Base-by-base conservation (phyloP, 1,284 basidiomycete species). In the Porodaedalea pini region DNA sequence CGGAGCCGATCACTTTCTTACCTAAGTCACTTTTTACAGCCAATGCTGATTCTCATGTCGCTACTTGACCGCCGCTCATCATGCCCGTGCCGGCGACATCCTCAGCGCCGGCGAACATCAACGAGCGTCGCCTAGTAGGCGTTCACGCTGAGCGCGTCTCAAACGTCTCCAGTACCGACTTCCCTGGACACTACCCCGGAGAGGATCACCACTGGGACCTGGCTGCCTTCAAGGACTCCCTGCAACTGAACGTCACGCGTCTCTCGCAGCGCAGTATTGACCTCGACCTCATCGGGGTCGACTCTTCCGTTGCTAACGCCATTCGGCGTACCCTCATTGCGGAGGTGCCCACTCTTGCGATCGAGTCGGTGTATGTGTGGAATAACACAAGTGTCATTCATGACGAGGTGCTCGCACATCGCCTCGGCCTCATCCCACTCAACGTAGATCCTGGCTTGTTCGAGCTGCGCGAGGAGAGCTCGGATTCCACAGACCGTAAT, bases 221-320 rank as follows among this genome's bases (percentile, higher is more conserved):
- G 36, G 69, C 76, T 44, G 79, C 76, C 64, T 97, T 96, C 73
- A 82, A 82, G 71, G 68, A 88, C 78, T 50, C 48, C 67, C 75
- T 95, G 57, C 76, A 78, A 64, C 82, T 94, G 6, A 79, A 84
- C 49, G 79, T 96, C 31, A 85, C 89, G 62, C 79, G 88, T 50
- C 73, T 95, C 40, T 94, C 93, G 2, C 81, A 88, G 45, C 80
- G 86, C 2, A 86, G 88, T 3, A 83, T 97, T 62, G 95, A 98
- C 66, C 96, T 99, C 70, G 96, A 99, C 73, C 76, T 99, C 27
- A 83, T 98, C 57, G 96, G 97, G 6, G 90, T 98, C 31, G 97
- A 99, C 72, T 92, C 97, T 0, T 91, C 91, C 29, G 91, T 99
- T 54, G 94, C 97, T 25, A 99, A 99, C 70, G 94, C 96, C 0